phyloP scores from a whole-genome alignment of 208 protist species.

The Leishmania major region DNA sequence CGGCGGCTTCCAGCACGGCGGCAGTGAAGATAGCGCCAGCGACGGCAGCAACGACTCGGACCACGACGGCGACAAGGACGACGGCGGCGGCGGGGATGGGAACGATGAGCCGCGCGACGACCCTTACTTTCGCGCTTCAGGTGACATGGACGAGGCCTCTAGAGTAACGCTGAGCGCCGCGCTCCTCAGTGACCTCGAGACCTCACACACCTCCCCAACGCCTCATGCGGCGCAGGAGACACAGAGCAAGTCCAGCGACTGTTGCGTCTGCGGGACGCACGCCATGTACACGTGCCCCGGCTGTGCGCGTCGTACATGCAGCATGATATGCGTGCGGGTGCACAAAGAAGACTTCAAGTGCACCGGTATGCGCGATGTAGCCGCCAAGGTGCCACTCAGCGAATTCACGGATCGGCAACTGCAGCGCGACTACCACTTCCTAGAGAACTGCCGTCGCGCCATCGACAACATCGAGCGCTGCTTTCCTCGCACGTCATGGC shows the following conservation, averaged over 20 bases:
- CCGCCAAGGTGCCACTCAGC: slow-evolving; percentile 55
- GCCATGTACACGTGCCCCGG: slow-evolving; percentile 81
- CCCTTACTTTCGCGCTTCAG: neutral
- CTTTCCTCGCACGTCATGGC: slow-evolving; percentile 47
- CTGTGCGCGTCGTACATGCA: slow-evolving; percentile 74
- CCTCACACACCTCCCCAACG: slow-evolving; percentile 7
- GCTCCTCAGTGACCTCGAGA: slow-evolving; percentile 35
- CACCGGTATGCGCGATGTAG: slow-evolving; percentile 58
- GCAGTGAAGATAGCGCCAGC: neutral
- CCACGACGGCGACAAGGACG: neutral
- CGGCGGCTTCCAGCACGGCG: neutral
- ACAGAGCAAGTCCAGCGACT: slow-evolving; percentile 17
- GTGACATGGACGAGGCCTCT: neutral
- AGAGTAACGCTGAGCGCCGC: slow-evolving; percentile 24
- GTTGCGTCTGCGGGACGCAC: slow-evolving; percentile 65
- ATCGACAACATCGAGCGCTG: slow-evolving; percentile 70
- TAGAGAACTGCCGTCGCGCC: slow-evolving; percentile 74
- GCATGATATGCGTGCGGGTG: slow-evolving; percentile 74
- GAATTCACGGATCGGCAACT: slow-evolving; percentile 79
- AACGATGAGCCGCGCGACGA: neutral
- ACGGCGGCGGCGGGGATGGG: neutral
- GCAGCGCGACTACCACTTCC: slow-evolving; percentile 81
- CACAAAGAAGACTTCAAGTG: slow-evolving; percentile 77
- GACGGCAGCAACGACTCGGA: neutral
- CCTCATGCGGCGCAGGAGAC: neutral